These are phyloP conservation scores for Cutaneotrichosporon sp. DNA, from an alignment of 1,284 basidiomycete genomes.

Conservation along the genomic window DNA sequence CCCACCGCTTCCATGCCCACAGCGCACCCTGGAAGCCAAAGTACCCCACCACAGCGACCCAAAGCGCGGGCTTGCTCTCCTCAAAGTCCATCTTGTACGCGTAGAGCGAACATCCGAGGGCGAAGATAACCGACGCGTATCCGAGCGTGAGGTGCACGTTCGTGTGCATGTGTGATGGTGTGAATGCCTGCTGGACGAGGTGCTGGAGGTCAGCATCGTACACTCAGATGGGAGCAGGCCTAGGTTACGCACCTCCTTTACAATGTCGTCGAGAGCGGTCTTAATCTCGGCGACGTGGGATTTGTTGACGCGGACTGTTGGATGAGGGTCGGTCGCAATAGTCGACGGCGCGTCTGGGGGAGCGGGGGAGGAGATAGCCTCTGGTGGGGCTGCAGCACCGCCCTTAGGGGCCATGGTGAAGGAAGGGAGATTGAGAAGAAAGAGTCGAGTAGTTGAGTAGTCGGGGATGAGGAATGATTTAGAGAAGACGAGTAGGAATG, in stretches of 20 bases:
- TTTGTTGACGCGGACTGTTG: conserved; percentile 74
- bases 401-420: not conserved
- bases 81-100: conserved; percentile 83
- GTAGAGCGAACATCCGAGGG: conserved; percentile 74
- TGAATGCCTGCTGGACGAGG: conserved; percentile 74
- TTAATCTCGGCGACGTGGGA: conserved; percentile 77
- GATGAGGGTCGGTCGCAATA: conserved; percentile 44
- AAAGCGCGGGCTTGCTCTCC: conserved; percentile 73
- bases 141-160: conserved; percentile 80
- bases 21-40: conserved; percentile 38
- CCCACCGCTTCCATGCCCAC: conserved; percentile 51
- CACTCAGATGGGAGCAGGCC: not conserved
- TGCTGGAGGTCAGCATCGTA: conserved; percentile 58
- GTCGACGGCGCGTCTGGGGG: conserved; percentile 1
- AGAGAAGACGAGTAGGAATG: not conserved
- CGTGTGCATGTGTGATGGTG: conserved; percentile 77
- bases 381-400: not conserved
- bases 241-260: conserved; percentile 72
- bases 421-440: not conserved
- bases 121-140: conserved; percentile 76
- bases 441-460: not conserved
- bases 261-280: conserved; percentile 81
- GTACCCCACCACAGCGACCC: conserved; percentile 65
- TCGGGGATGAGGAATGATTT: not conserved
- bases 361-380: not conserved